These are phyloP conservation scores for Thalassiosira oceanica DNA, from an alignment of 352 stramenopile species.

Conservation along the genomic window DNA sequence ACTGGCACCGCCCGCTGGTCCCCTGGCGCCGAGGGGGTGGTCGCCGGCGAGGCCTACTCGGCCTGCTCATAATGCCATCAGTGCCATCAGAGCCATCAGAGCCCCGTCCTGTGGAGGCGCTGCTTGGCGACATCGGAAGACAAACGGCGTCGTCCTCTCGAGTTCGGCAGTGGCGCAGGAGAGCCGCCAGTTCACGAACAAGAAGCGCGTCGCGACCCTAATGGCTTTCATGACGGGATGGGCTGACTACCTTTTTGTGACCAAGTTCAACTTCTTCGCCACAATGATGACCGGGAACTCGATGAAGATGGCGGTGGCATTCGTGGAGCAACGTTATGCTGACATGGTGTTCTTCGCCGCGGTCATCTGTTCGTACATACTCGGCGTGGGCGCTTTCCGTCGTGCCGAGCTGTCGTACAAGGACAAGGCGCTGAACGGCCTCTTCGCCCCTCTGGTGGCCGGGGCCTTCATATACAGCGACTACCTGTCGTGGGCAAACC, in stretches of 20 bases:
- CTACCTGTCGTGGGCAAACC: conserved; percentile 32
- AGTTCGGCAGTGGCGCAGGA: too few relatives aligned
- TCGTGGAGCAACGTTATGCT: conserved; percentile 35
- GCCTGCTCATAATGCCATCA: background rate
- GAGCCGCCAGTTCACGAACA: conserved; percentile 28
- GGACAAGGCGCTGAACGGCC: conserved; percentile 32
- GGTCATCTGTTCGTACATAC: conserved; percentile 52
- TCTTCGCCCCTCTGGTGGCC: conserved; percentile 39
- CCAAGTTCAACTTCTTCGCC: conserved; percentile 54
- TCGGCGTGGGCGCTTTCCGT: conserved; percentile 52
- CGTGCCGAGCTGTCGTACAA: conserved; percentile 31
- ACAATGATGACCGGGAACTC: conserved; percentile 75
- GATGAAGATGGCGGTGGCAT: conserved; percentile 50
- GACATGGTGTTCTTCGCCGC: conserved; percentile 50
- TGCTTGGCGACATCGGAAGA: too few relatives aligned
- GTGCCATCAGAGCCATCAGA: too few relatives aligned
- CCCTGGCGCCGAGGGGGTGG: conserved; percentile 15
- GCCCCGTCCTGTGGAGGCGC: too few relatives aligned
- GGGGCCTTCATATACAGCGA: conserved; percentile 50
- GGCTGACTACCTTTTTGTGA: conserved; percentile 48
- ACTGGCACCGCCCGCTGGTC: conserved; percentile 2
- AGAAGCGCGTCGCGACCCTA: conserved; percentile 45
- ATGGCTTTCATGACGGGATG: conserved; percentile 71
- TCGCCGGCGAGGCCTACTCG: background rate
- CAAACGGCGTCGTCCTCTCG: too few relatives aligned